Conservation (phyloP, 208 protist genomes). For the Leishmania mexicana region DNA sequence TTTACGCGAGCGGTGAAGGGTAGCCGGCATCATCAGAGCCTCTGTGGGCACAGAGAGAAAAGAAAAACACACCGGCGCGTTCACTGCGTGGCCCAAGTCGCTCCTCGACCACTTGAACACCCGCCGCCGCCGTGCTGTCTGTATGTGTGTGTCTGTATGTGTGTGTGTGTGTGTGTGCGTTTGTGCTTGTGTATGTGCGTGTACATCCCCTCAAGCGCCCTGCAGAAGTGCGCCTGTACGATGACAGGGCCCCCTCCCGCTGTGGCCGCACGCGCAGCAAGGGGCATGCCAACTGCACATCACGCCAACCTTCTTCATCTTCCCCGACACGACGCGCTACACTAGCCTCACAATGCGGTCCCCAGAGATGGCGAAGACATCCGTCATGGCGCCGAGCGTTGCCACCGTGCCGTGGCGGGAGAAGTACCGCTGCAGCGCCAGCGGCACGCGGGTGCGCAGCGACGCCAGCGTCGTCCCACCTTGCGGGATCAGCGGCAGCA, state of each 20-base stretch:
- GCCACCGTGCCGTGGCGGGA: conserved; percentile 67
- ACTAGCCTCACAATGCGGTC: conserved; percentile 74
- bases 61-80: background rate
- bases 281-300: background rate
- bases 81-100: background rate
- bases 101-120: background rate
- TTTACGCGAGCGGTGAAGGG: background rate
- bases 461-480: conserved; percentile 54
- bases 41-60: background rate
- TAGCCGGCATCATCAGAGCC: background rate
- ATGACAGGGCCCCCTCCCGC: too few species aligned
- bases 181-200: background rate
- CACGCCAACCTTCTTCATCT: background rate
- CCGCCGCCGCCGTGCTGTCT: background rate
- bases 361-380: conserved; percentile 63
- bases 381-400: conserved; percentile 59
- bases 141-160: background rate
- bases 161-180: background rate
- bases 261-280: background rate
- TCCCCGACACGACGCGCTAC: conserved; percentile 5
- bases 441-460: conserved; percentile 66
- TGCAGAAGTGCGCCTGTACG: background rate
- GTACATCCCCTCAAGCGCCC: background rate
- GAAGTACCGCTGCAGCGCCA: conserved; percentile 80
- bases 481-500: conserved; percentile 71